Conservation (phyloP, 1,139 yeast genomes). For the Blastobotrys apis region DNA sequence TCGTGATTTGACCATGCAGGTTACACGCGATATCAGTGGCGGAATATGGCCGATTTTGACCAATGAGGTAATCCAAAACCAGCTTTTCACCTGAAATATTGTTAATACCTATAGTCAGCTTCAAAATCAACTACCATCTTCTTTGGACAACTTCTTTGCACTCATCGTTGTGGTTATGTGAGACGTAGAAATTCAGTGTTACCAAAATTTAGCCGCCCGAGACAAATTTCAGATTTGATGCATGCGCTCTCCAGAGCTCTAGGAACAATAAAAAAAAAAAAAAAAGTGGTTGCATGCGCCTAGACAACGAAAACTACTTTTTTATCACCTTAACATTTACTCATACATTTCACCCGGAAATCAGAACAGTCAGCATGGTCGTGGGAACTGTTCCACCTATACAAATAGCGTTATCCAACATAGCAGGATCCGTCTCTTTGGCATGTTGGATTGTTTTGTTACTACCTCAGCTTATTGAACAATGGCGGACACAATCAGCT, state of each 20-base stretch:
- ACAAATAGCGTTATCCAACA: conserved; percentile 50
- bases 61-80: conserved; percentile 34
- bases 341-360: too few species aligned
- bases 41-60: conserved; percentile 42
- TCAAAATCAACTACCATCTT: conserved; percentile 1
- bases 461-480: conserved; percentile 76
- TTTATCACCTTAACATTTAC: not conserved
- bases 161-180: too few species aligned
- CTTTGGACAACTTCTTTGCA: conserved; percentile 1
- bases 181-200: too few species aligned
- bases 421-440: conserved; percentile 53
- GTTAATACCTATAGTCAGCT: not conserved
- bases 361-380: too few species aligned
- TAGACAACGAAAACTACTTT: too few species aligned
- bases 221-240: too few species aligned
- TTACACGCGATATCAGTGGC: conserved; percentile 38
- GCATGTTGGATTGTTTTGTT: conserved; percentile 81
- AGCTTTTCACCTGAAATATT: conserved; percentile 1
- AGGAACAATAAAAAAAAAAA: too few species aligned
- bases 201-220: too few species aligned
- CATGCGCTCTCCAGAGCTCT: too few species aligned
- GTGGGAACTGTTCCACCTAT: conserved; percentile 19
- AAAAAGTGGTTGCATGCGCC: too few species aligned
- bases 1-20: conserved; percentile 35
- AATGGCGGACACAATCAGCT: conserved; percentile 72